Conservation (phyloP, 345 rosid genomes). For the Tarenaya hassleriana region DNA sequence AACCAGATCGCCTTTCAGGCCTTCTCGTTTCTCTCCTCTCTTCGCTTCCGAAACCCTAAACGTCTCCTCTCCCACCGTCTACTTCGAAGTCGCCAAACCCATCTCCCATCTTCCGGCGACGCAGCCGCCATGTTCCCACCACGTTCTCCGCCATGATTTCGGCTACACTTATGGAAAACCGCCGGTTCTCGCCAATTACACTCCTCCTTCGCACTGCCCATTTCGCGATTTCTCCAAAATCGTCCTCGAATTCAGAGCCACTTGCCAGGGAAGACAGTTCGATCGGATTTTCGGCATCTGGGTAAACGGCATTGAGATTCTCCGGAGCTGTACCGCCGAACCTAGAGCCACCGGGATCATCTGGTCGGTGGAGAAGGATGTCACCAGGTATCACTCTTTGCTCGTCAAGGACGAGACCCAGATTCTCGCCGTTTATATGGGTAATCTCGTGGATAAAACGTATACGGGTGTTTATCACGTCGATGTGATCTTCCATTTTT, state of each 20-base stretch:
- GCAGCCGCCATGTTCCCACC: constrained; percentile 44
- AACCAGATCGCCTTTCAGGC: constrained; percentile 30
- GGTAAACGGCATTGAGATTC: constrained; percentile 85
- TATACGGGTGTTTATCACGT: constrained; percentile 87
- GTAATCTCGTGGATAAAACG: constrained; percentile 52
- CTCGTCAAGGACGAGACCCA: constrained; percentile 51
- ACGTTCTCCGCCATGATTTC: constrained; percentile 61
- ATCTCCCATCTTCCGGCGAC: constrained; percentile 27
- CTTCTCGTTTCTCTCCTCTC: constrained; percentile 31
- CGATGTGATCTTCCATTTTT: constrained; percentile 52
- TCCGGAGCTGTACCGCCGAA: constrained; percentile 94
- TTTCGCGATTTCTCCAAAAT: constrained; percentile 51
- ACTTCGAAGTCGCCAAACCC: constrained; percentile 71
- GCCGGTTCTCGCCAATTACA: constrained; percentile 63
- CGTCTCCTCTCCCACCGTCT: constrained; percentile 43
- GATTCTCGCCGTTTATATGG: constrained; percentile 55
- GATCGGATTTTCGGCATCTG: constrained; percentile 88
- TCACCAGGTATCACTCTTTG: constrained; percentile 70
- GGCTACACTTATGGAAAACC: constrained; percentile 60
- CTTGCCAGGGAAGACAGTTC: constrained; percentile 66
- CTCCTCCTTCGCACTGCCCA: constrained; percentile 55
- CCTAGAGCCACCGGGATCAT: constrained; percentile 59
- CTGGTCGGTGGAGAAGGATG: constrained; percentile 76
- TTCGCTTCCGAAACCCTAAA: constrained; percentile 9
- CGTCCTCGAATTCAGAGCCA: constrained; percentile 74